Evolutionary conservation across 306 rosid species (phyloP).

Genomic region (Carpinus fangiana): DNA sequence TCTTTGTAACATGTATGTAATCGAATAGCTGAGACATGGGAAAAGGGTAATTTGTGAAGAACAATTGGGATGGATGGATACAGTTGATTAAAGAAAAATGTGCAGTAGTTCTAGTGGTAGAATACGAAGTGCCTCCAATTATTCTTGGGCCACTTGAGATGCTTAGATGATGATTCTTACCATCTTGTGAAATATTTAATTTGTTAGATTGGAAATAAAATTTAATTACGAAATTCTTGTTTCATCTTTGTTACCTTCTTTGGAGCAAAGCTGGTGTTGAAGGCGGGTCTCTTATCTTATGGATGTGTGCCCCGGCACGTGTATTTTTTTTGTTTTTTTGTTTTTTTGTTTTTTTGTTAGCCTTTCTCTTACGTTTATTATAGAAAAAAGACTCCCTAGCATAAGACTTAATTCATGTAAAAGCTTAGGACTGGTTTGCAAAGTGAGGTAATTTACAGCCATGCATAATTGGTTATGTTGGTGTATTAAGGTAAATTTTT

Average conservation of each 20-base stretch:
- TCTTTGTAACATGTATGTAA: slow-evolving; percentile 54
- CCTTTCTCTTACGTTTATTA: too few relatives aligned
- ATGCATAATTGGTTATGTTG: too few relatives aligned
- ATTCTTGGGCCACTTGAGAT: slow-evolving; percentile 33
- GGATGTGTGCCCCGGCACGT: too few relatives aligned
- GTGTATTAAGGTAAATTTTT: too few relatives aligned
- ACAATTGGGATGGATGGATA: slow-evolving; percentile 18
- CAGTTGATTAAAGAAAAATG: slow-evolving; percentile 30
- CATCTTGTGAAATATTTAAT: slow-evolving; percentile 37
- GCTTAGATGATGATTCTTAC: slow-evolving; percentile 22
- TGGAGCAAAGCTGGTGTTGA: not conserved
- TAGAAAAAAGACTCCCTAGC: too few relatives aligned
- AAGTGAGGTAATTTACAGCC: too few relatives aligned
- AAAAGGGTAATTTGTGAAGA: slow-evolving; percentile 25
- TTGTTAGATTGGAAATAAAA: slow-evolving; percentile 47
- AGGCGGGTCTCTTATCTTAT: too few relatives aligned
- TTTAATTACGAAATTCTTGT: slow-evolving; percentile 1
- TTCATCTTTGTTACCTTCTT: not conserved
- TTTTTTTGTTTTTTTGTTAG: too few relatives aligned
- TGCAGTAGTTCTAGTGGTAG: slow-evolving; percentile 30
- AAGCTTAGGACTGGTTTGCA: too few relatives aligned
- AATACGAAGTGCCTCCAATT: slow-evolving; percentile 28
- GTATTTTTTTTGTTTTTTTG: too few relatives aligned
- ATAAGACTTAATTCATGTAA: too few relatives aligned
- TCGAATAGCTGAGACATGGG: slow-evolving; percentile 29